Percentiles rank a stretch among this genome's conserved stretches.
These are phyloP conservation scores for Blastosporella zonata DNA, from an alignment of 1,284 basidiomycete genomes.

Conservation along the genomic window DNA sequence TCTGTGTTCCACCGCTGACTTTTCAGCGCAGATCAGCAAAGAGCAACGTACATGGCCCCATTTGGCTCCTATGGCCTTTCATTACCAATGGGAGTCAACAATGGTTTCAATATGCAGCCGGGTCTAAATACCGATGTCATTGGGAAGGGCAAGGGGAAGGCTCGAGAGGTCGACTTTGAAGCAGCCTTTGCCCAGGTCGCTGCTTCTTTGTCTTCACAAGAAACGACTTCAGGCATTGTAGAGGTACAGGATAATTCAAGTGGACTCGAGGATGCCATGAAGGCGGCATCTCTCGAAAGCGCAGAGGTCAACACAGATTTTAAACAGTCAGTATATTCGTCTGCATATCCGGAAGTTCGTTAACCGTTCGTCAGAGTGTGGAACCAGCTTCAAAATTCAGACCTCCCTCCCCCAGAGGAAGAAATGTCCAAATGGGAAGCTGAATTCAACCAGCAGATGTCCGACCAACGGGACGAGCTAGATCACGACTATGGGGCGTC, in stretches of 20 bases:
- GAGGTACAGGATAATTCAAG: slow-evolving; percentile 48
- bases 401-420: slow-evolving; percentile 53
- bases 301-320: slow-evolving; percentile 35
- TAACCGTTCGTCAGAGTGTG: slow-evolving; percentile 45
- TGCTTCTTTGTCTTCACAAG: slow-evolving; percentile 44
- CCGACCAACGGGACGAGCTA: slow-evolving; percentile 58
- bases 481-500: slow-evolving; percentile 56
- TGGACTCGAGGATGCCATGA: slow-evolving; percentile 40
- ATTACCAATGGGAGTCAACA: slow-evolving; percentile 34
- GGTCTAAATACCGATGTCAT: slow-evolving; percentile 23
- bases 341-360: neutral
- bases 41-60: slow-evolving; percentile 35
- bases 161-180: slow-evolving; percentile 74
- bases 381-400: slow-evolving; percentile 57
- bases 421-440: slow-evolving; percentile 86
- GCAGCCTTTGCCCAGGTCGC: slow-evolving; percentile 67
- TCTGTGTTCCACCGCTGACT: neutral
- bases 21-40: slow-evolving; percentile 29
- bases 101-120: slow-evolving; percentile 28
- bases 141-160: slow-evolving; percentile 69
- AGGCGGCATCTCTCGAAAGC: slow-evolving; percentile 32
- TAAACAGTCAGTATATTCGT: slow-evolving; percentile 34
- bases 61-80: slow-evolving; percentile 30
- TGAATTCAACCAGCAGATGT: slow-evolving; percentile 82
- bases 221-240: slow-evolving; percentile 48